Evolutionary conservation across 1,139 yeast species (phyloP).

Genomic region (Sugiyamaella paludigena): DNA sequence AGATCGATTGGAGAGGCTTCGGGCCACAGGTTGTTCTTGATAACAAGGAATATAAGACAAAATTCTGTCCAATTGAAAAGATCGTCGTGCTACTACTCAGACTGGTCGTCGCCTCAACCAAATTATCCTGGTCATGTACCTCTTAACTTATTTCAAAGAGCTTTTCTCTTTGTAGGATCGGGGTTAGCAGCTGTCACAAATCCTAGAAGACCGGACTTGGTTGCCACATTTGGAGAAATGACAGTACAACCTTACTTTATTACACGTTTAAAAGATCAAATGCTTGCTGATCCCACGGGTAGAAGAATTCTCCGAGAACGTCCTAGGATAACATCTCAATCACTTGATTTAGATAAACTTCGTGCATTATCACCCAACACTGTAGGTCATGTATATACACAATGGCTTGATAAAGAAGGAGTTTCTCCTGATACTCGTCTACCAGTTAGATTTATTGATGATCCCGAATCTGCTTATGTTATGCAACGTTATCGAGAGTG

Average conservation of each 20-base stretch:
- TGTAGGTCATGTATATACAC: slow-evolving; percentile 72
- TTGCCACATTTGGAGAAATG: slow-evolving; percentile 94
- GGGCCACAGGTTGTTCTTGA: no score
- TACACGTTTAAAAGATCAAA: slow-evolving; percentile 57
- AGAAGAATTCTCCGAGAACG: slow-evolving; percentile 71
- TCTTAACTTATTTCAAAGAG: slow-evolving; percentile 59
- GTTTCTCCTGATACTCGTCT: slow-evolving; percentile 94
- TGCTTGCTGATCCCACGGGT: slow-evolving; percentile 76
- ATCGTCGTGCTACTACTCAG: no score
- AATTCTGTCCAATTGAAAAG: no score
- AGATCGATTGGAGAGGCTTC: no score
- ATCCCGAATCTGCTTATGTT: slow-evolving; percentile 87
- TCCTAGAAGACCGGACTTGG: slow-evolving; percentile 68
- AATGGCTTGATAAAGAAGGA: slow-evolving; percentile 83
- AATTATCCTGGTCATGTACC: slow-evolving; percentile 80
- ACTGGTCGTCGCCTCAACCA: background rate
- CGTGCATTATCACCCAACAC: slow-evolving; percentile 64
- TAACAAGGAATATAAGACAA: no score
- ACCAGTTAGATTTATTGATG: slow-evolving; percentile 80
- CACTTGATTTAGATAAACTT: slow-evolving; percentile 63
- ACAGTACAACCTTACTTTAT: slow-evolving; percentile 76
- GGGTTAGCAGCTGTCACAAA: slow-evolving; percentile 81
- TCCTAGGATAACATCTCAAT: slow-evolving; percentile 77
- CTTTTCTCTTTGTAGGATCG: slow-evolving; percentile 65
- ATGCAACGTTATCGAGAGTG: slow-evolving; percentile 93